Evolutionary conservation across 306 rosid species (phyloP).

Genomic region (Vicia villosa): DNA sequence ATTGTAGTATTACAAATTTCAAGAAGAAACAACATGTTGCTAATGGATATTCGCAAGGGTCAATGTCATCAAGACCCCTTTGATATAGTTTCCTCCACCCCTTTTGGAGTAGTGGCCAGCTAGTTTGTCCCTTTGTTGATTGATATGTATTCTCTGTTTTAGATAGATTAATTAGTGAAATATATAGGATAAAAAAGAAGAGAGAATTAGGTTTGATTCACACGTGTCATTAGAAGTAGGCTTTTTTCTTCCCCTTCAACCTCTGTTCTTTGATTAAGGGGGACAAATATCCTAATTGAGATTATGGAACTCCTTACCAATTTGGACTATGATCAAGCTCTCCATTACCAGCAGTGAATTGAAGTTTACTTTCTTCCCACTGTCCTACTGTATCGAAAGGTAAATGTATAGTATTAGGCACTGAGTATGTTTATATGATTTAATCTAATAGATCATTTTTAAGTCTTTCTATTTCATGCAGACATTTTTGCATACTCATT

Average conservation of each 20-base stretch:
- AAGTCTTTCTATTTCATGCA: neutral
- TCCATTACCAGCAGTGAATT: conserved; percentile 35
- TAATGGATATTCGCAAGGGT: conserved; percentile 81
- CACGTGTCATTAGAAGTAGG: conserved; percentile 45
- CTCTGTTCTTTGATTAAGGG: conserved; percentile 31
- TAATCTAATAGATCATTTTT: conserved; percentile 24
- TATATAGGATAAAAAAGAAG: conserved; percentile 30
- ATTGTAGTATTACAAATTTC: conserved; percentile 88
- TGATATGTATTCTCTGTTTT: conserved; percentile 39
- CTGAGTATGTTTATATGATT: conserved; percentile 33
- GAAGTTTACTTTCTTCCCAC: conserved; percentile 26
- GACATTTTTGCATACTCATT: neutral
- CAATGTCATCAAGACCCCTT: conserved; percentile 59
- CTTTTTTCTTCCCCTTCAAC: conserved; percentile 17
- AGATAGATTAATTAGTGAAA: conserved; percentile 43
- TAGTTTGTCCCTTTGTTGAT: conserved; percentile 32
- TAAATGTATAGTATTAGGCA: conserved; percentile 38
- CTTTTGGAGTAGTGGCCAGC: conserved; percentile 27
- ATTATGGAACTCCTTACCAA: conserved; percentile 38
- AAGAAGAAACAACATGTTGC: conserved; percentile 80
- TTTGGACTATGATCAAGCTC: conserved; percentile 24
- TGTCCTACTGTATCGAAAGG: conserved; percentile 22
- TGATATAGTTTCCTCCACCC: conserved; percentile 50
- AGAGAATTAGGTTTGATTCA: conserved; percentile 39
- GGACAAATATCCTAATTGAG: conserved; percentile 29